Evolutionary conservation across 805 yeast genomes (phyloP).

Genomic region (Candida sphagnicola): DNA sequence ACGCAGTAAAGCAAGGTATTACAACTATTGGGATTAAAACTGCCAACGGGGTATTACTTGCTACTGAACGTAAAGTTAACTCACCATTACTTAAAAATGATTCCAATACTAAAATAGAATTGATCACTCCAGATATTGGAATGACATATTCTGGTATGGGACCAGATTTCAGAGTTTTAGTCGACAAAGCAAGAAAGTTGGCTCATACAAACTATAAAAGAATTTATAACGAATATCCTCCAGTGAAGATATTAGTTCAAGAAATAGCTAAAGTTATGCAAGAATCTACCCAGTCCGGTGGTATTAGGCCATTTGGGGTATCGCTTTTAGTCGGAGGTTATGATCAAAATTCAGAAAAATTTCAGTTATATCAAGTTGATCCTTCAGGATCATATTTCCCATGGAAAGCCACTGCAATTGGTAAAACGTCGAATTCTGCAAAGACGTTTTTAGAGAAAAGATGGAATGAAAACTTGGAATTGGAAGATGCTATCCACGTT

Average conservation of each 20-base stretch:
- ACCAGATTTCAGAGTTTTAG: constrained; percentile 93
- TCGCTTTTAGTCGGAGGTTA: constrained; percentile 91
- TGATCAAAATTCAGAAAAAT: constrained; percentile 67
- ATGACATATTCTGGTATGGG: constrained; percentile 99
- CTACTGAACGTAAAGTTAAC: constrained; percentile 89
- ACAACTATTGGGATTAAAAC: constrained; percentile 93
- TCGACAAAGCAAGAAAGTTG: constrained; percentile 89
- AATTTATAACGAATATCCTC: constrained; percentile 94
- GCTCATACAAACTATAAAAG: constrained; percentile 92
- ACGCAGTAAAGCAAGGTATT: constrained; percentile 97
- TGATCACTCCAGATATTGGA: constrained; percentile 92
- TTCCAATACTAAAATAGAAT: constrained; percentile 70
- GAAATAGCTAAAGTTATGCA: constrained; percentile 97
- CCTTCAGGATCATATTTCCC: constrained; percentile 98
- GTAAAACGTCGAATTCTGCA: constrained; percentile 93
- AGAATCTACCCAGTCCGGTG: constrained; percentile 98
- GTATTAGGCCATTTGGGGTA: constrained; percentile 98
- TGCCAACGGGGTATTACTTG: constrained; percentile 92
- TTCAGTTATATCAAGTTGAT: constrained; percentile 91
- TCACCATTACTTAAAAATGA: constrained; percentile 75
- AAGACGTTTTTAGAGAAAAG: constrained; percentile 96
- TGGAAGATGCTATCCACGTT: constrained; percentile 97
- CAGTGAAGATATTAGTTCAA: constrained; percentile 87
- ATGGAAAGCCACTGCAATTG: constrained; percentile 99
- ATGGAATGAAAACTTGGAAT: constrained; percentile 95